Percentiles rank a stretch among this genome's conserved stretches.
phyloP scores from a whole-genome alignment of 495 filamentous ascomycete genomes.

The Achaetomiella virescens region DNA sequence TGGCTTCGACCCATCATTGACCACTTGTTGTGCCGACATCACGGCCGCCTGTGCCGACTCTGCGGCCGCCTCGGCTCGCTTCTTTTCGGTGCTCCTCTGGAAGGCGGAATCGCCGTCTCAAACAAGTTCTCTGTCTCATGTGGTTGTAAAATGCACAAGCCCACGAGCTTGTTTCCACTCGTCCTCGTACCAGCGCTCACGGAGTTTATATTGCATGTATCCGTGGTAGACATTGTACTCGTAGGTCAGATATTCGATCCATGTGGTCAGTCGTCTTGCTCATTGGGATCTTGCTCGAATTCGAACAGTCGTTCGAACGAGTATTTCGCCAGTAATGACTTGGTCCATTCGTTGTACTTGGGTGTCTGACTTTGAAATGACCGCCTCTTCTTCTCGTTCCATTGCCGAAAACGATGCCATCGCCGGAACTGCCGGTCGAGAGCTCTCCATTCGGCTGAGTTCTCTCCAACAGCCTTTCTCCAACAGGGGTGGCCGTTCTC shows the following conservation, averaged over 20 bases:
- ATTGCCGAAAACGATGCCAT: neutral
- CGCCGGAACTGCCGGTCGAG: neutral
- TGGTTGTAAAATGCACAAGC: neutral
- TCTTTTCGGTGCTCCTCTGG: neutral
- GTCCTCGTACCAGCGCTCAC: neutral
- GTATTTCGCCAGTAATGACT: neutral
- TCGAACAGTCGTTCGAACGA: neutral
- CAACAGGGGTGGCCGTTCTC: too few species aligned
- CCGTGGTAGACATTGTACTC: neutral
- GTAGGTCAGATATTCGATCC: neutral
- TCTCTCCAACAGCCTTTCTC: too few species aligned
- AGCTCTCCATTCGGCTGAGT: too few species aligned
- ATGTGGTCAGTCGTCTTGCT: neutral
- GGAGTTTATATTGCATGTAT: neutral
- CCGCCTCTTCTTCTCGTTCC: neutral
- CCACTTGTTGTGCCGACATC: too few species aligned
- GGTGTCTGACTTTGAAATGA: neutral
- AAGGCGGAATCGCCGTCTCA: neutral
- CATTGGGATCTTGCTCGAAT: neutral
- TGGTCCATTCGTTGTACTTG: neutral
- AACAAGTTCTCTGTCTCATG: neutral
- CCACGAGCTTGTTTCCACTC: neutral
- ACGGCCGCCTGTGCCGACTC: neutral
- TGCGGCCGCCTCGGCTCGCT: neutral
- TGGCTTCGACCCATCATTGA: too few species aligned